Conservation (phyloP, 2,329 filamentous ascomycete genomes). For the Sodiomyces alkalinus region DNA sequence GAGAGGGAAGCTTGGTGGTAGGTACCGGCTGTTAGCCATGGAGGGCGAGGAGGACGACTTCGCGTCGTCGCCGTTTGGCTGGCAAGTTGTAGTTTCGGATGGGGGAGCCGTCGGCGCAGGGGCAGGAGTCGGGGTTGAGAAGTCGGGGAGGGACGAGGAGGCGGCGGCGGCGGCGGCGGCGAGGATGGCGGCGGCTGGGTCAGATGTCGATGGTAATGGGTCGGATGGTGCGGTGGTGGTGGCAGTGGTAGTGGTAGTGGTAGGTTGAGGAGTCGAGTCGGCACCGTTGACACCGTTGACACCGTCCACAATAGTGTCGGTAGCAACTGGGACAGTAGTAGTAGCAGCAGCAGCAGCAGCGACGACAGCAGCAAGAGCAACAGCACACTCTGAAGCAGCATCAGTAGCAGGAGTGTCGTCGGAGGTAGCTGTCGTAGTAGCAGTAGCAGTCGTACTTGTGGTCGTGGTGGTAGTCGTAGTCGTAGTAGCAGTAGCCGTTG, state of each 20-base stretch:
- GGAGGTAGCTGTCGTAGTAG: slow-evolving; percentile 1
- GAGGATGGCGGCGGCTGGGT: slow-evolving; percentile 4
- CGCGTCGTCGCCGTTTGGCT: slow-evolving; percentile 9
- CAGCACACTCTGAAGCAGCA: no score
- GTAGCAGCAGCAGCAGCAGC: no score
- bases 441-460: background rate
- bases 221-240: slow-evolving; percentile 4
- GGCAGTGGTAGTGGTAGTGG: background rate
- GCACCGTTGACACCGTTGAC: no score
- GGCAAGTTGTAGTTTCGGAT: slow-evolving; percentile 1
- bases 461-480: background rate
- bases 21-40: slow-evolving; percentile 10
- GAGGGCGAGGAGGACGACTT: slow-evolving; percentile 8
- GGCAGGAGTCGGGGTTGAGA: slow-evolving; percentile 4
- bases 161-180: slow-evolving; percentile 2
- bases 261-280: slow-evolving; percentile 2
- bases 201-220: slow-evolving; percentile 5
- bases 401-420: no score
- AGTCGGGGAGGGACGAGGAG: background rate
- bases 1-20: slow-evolving; percentile 7
- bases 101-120: slow-evolving; percentile 1
- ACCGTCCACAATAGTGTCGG: no score
- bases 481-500: slow-evolving; percentile 3
- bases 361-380: no score
- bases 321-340: no score